Conservation (phyloP, 73 alveolate species). For the Diophrys appendiculata region DNA sequence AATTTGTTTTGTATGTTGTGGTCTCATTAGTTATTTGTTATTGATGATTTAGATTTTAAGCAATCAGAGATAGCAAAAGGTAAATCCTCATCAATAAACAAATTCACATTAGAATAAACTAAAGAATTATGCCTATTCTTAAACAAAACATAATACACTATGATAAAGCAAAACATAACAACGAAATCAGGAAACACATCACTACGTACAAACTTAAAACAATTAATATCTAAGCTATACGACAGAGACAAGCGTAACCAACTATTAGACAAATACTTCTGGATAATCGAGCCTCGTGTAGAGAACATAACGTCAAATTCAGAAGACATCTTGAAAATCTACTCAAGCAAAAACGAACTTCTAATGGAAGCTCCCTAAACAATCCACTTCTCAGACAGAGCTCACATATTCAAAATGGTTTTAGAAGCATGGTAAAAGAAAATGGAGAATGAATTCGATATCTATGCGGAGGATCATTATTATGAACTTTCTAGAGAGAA, state of each 20-base stretch:
- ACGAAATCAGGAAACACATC: constrained; percentile 1
- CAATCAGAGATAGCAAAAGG: constrained; percentile 6
- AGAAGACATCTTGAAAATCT: not conserved
- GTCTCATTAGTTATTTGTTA: constrained; percentile 9
- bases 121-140: constrained; percentile 5
- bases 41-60: constrained; percentile 40
- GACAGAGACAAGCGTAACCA: constrained; percentile 43
- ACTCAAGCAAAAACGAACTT: not conserved
- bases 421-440: constrained; percentile 11
- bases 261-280: constrained; percentile 21
- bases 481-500: constrained; percentile 39
- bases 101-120: constrained; percentile 6
- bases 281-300: not conserved
- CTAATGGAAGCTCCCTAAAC: not conserved
- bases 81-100: not conserved
- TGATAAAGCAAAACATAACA: not conserved
- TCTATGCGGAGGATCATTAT: not conserved
- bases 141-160: constrained; percentile 7
- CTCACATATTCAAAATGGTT: constrained; percentile 5
- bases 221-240: constrained; percentile 7
- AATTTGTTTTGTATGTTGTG: not conserved
- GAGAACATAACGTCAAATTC: not conserved
- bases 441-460: not conserved
- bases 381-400: not conserved
- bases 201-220: constrained; percentile 8